phyloP scores from a whole-genome alignment of 2,329 filamentous ascomycete species.

The Calcarisporium arbuscula region DNA sequence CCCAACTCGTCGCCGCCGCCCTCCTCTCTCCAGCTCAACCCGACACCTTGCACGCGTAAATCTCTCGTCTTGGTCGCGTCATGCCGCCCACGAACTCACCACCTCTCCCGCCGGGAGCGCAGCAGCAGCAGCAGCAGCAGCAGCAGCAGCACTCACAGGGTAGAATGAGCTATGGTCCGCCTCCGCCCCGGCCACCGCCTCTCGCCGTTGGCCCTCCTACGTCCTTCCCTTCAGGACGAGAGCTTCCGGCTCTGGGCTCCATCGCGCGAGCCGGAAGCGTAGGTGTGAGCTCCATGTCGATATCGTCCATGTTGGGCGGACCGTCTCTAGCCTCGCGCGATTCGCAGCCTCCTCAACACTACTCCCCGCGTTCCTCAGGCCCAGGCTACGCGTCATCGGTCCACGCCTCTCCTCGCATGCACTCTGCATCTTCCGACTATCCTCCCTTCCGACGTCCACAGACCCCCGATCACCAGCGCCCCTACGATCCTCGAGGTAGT shows the following conservation, averaged over 20 bases:
- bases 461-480: slow-evolving; percentile 62
- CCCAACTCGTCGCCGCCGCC: slow-evolving; percentile 40
- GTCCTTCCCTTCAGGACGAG: slow-evolving; percentile 43
- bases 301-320: slow-evolving; percentile 54
- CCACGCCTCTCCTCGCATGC: slow-evolving; percentile 51
- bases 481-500: slow-evolving; percentile 42
- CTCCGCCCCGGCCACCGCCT: slow-evolving; percentile 38
- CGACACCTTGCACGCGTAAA: no score
- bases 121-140: slow-evolving; percentile 18
- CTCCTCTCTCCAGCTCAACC: slow-evolving; percentile 26
- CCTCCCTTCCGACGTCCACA: slow-evolving; percentile 59
- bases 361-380: slow-evolving; percentile 37
- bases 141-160: slow-evolving; percentile 23
- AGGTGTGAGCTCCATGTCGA: slow-evolving; percentile 52
- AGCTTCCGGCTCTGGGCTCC: slow-evolving; percentile 45
- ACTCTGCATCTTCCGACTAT: slow-evolving; percentile 52
- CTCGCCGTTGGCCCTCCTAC: slow-evolving; percentile 36
- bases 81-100: slow-evolving; percentile 41
- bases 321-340: slow-evolving; percentile 39
- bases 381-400: slow-evolving; percentile 41
- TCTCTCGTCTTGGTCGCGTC: no score
- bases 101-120: slow-evolving; percentile 32
- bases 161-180: slow-evolving; percentile 35
- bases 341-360: slow-evolving; percentile 32
- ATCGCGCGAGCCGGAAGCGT: slow-evolving; percentile 39